These are phyloP conservation scores for Chalciporus pseudorubinellus DNA, from an alignment of 768 basidiomycete species.

Conservation along the genomic window DNA sequence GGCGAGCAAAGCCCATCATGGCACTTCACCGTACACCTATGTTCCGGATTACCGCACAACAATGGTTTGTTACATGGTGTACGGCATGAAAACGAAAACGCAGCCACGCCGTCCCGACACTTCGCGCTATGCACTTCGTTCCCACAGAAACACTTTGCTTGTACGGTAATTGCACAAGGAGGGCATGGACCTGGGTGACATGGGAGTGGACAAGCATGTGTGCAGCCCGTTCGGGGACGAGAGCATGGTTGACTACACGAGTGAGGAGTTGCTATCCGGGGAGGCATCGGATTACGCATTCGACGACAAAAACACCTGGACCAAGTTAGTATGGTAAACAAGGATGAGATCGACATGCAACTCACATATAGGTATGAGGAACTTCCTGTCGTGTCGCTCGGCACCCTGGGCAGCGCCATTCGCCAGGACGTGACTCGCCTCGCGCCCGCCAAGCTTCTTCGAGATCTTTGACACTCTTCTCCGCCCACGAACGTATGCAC, in stretches of 20 bases:
- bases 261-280: slow-evolving; percentile 70
- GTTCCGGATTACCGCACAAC: slow-evolving; percentile 62
- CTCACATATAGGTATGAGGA: slow-evolving; percentile 65
- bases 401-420: slow-evolving; percentile 96
- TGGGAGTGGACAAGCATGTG: slow-evolving; percentile 76
- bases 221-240: slow-evolving; percentile 57
- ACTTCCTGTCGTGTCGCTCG: slow-evolving; percentile 71
- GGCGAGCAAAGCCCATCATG: slow-evolving; percentile 73
- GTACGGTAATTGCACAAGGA: slow-evolving; percentile 80
- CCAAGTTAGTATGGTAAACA: neutral
- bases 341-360: slow-evolving; percentile 2
- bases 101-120: slow-evolving; percentile 48
- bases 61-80: slow-evolving; percentile 43
- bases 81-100: slow-evolving; percentile 35
- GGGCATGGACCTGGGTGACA: slow-evolving; percentile 98
- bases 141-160: slow-evolving; percentile 78
- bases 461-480: slow-evolving; percentile 72
- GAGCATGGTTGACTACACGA: slow-evolving; percentile 73
- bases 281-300: slow-evolving; percentile 66
- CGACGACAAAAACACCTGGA: slow-evolving; percentile 84
- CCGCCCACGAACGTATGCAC: slow-evolving; percentile 87
- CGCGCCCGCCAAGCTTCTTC: slow-evolving; percentile 70
- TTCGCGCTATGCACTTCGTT: slow-evolving; percentile 39
- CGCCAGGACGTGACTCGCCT: slow-evolving; percentile 65
- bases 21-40: slow-evolving; percentile 65